Conservation (phyloP, 2,329 filamentous ascomycete genomes). For the Neonectria faginata region DNA sequence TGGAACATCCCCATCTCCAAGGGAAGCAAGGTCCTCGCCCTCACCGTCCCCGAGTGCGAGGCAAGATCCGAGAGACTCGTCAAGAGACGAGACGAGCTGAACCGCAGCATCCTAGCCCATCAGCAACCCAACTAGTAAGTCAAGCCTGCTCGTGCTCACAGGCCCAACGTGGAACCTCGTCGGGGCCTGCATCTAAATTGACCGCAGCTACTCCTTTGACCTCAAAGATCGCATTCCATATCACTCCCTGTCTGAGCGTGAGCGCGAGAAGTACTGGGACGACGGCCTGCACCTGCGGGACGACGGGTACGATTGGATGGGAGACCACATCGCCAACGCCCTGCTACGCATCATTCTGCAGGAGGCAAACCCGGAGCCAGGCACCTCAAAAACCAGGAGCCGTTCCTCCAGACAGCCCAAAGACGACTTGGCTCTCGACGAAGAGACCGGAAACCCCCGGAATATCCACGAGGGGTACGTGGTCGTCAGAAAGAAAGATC, state of each 20-base stretch:
- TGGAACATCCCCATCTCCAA: conserved; percentile 64
- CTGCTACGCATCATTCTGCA: conserved; percentile 61
- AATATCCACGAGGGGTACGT: conserved; percentile 65
- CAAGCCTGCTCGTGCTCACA: neutral
- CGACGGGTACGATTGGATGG: conserved; percentile 72
- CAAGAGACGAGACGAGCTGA: conserved; percentile 59
- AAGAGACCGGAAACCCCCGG: conserved; percentile 61
- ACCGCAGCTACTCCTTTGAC: conserved; percentile 68
- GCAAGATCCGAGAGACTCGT: conserved; percentile 46
- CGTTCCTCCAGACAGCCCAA: conserved; percentile 1
- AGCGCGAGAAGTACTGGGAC: conserved; percentile 66
- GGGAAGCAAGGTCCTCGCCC: conserved; percentile 68
- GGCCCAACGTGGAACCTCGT: too few species aligned
- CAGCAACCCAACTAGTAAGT: conserved; percentile 64
- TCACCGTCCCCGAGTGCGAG: conserved; percentile 70
- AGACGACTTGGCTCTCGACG: conserved; percentile 55
- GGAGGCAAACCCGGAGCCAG: conserved; percentile 41
- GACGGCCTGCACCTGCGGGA: conserved; percentile 70
- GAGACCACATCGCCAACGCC: conserved; percentile 64
- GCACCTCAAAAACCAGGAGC: conserved; percentile 10
- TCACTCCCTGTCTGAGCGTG: conserved; percentile 58
- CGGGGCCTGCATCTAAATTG: neutral
- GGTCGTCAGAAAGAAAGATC: conserved; percentile 63
- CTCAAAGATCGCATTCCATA: conserved; percentile 67
- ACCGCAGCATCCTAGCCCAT: conserved; percentile 64